These are phyloP conservation scores for Tilletia caries DNA, from an alignment of 1,284 basidiomycete species.

Conservation along the genomic window DNA sequence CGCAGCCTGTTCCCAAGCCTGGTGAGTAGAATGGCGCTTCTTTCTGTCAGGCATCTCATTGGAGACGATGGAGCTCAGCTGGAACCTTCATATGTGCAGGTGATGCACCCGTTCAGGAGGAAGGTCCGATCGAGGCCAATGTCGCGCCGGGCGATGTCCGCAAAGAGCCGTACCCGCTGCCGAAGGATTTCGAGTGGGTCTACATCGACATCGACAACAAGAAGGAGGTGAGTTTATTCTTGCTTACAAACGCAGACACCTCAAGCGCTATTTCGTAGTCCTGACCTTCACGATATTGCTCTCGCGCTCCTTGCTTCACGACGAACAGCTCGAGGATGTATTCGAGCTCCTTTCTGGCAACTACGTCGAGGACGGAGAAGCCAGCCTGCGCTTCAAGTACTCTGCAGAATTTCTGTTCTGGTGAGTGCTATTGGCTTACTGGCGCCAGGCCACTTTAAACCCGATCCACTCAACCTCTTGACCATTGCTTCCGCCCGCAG, in stretches of 20 bases:
- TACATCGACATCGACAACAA: conserved; percentile 75
- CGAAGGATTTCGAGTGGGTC: conserved; percentile 90
- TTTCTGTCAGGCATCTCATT: neutral
- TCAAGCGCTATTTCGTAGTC: too few species aligned
- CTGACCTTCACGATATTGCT: too few species aligned
- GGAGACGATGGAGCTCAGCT: neutral
- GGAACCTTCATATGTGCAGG: neutral
- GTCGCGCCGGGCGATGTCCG: conserved; percentile 74
- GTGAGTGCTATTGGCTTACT: conserved; percentile 49
- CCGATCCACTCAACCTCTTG: neutral
- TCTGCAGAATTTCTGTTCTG: conserved; percentile 90
- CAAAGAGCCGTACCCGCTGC: conserved; percentile 80
- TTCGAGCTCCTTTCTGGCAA: conserved; percentile 86
- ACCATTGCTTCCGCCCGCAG: conserved; percentile 59
- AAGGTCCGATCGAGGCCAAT: conserved; percentile 85
- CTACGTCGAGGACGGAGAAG: conserved; percentile 96
- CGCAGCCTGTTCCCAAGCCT: conserved; percentile 76
- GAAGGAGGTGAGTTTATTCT: conserved; percentile 61
- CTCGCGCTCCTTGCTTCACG: too few species aligned
- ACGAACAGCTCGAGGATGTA: conserved; percentile 76
- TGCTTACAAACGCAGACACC: too few species aligned
- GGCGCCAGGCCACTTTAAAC: too few species aligned
- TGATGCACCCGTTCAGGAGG: conserved; percentile 50
- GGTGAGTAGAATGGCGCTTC: conserved; percentile 57
- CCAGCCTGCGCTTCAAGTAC: conserved; percentile 93